A percentile compares a stretch with the other conserved stretches of the same genome.
These are phyloP conservation scores for Endotrypanum monterogeii DNA, from an alignment of 208 protist species.

Conservation along the genomic window DNA sequence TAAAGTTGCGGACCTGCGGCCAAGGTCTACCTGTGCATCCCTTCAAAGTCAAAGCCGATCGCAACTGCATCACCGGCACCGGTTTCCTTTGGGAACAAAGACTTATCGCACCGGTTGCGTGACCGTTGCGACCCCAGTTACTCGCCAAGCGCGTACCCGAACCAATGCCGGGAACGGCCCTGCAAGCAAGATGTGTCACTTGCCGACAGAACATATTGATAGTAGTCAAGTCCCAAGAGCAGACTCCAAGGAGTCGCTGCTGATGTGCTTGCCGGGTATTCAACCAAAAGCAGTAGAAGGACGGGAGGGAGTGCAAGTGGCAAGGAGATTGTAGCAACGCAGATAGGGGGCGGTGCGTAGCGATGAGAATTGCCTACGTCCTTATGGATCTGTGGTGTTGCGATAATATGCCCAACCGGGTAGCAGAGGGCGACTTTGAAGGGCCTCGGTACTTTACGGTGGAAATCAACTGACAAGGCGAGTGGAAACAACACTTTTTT, in stretches of 20 bases:
- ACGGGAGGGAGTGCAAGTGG: background rate
- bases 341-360: background rate
- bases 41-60: slow-evolving; percentile 2
- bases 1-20: background rate
- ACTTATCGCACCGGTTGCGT: background rate
- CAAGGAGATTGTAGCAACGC: background rate
- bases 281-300: slow-evolving; percentile 10
- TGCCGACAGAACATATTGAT: slow-evolving; percentile 6
- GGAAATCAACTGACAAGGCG: too few relatives aligned
- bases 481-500: too few relatives aligned
- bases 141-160: background rate
- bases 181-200: background rate
- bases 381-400: background rate
- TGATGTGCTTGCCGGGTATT: background rate
- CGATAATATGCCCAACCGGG: background rate
- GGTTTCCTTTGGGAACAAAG: background rate
- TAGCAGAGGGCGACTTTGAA: background rate
- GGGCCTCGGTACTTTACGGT: background rate
- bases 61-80: background rate
- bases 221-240: background rate
- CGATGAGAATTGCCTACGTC: background rate
- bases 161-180: background rate
- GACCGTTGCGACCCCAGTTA: background rate
- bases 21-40: background rate
- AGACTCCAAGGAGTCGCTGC: background rate